Percentiles rank a stretch among this genome's conserved stretches.
These are phyloP conservation scores for Cladosporium sp. DNA, from an alignment of 2,329 filamentous ascomycete genomes.

Conservation along the genomic window DNA sequence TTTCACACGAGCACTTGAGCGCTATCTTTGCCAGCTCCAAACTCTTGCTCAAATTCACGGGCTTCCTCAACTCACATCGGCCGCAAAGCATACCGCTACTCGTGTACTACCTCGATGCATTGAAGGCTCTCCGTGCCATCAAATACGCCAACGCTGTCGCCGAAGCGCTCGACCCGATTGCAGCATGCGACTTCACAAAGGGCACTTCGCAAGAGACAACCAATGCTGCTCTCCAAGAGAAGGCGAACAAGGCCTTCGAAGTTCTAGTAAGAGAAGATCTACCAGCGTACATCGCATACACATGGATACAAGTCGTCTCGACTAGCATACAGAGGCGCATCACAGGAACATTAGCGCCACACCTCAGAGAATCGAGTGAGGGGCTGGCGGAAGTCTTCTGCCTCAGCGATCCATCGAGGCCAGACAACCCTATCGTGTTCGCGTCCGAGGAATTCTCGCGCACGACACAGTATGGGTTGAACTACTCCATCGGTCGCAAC, in stretches of 20 bases:
- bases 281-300: slow-evolving; percentile 66
- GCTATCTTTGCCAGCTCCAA: slow-evolving; percentile 62
- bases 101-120: slow-evolving; percentile 66
- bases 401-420: slow-evolving; percentile 66
- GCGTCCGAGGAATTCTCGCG: slow-evolving; percentile 72
- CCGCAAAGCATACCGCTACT: slow-evolving; percentile 62
- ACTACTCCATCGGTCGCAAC: slow-evolving; percentile 69
- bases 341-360: slow-evolving; percentile 60
- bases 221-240: slow-evolving; percentile 58
- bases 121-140: slow-evolving; percentile 68
- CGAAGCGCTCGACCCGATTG: slow-evolving; percentile 55
- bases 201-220: slow-evolving; percentile 48
- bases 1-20: slow-evolving; percentile 61
- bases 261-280: slow-evolving; percentile 63
- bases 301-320: slow-evolving; percentile 66
- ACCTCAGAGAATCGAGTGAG: slow-evolving; percentile 66
- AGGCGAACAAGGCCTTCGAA: slow-evolving; percentile 62
- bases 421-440: slow-evolving; percentile 73
- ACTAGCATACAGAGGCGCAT: slow-evolving; percentile 64
- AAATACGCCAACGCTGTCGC: slow-evolving; percentile 67
- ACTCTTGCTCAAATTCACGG: slow-evolving; percentile 61
- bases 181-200: slow-evolving; percentile 53
- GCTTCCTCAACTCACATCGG: slow-evolving; percentile 58
- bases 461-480: slow-evolving; percentile 70
- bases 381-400: slow-evolving; percentile 74